Percentiles rank a stretch among this genome's conserved stretches.
phyloP scores from a whole-genome alignment of 78 protist species.

The Anaeramoeba flamelloides region DNA sequence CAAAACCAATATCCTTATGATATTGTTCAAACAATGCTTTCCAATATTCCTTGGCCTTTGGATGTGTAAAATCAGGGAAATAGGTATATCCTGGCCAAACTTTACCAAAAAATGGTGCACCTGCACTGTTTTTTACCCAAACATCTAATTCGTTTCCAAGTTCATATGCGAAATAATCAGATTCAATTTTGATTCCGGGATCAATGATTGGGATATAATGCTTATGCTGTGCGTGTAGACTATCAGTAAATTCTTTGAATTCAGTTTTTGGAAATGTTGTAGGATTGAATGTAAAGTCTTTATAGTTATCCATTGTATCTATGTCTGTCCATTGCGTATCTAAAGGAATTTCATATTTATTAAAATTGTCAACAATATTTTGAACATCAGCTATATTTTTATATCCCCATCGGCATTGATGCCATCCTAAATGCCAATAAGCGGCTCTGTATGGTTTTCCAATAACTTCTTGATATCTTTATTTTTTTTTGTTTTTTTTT shows the following conservation, averaged over 20 bases:
- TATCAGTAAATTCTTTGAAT: constrained; percentile 16
- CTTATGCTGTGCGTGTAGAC: constrained; percentile 33
- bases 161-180: constrained; percentile 14
- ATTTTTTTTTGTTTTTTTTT: too few relatives aligned
- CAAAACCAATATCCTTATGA: not conserved
- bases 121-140: constrained; percentile 6
- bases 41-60: constrained; percentile 36
- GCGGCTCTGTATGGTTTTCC: constrained; percentile 41
- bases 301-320: constrained; percentile 42
- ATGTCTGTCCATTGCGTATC: constrained; percentile 42
- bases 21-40: not conserved
- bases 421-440: constrained; percentile 56
- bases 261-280: constrained; percentile 21
- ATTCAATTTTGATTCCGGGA: constrained; percentile 40
- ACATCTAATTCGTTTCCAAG: constrained; percentile 10
- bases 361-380: constrained; percentile 25
- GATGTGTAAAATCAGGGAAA: constrained; percentile 55
- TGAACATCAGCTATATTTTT: constrained; percentile 22
- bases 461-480: too few relatives aligned
- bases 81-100: constrained; percentile 60
- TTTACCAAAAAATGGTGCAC: constrained; percentile 19
- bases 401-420: constrained; percentile 64
- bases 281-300: constrained; percentile 49
- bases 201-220: constrained; percentile 50
- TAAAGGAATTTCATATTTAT: constrained; percentile 33